Conservation (phyloP, 495 filamentous ascomycete species). For the Apodospora peruviana region DNA sequence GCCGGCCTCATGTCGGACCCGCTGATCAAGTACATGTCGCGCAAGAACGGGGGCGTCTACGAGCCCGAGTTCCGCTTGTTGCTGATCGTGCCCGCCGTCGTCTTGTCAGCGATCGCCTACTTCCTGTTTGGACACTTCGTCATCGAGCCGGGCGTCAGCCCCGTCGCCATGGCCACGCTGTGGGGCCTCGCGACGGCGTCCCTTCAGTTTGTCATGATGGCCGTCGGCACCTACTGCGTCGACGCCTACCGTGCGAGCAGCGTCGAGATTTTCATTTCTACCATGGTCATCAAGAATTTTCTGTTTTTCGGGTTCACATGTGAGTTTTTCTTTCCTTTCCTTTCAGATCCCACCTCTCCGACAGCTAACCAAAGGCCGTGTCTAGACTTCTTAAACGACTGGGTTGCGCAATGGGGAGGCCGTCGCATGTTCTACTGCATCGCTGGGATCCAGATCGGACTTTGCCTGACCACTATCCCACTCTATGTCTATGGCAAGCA, state of each 20-base stretch:
- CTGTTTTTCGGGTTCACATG: background rate
- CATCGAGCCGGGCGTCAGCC: background rate
- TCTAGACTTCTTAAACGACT: constrained; percentile 1
- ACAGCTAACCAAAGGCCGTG: too few species aligned
- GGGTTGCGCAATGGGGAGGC: background rate
- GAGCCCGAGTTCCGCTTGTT: background rate
- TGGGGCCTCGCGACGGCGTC: background rate
- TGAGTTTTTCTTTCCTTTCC: too few species aligned
- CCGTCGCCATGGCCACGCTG: background rate
- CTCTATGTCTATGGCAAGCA: background rate
- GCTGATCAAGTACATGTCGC: too few species aligned
- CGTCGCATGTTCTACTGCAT: background rate
- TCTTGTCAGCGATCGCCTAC: background rate
- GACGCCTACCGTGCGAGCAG: constrained; percentile 1
- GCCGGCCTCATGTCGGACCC: too few species aligned
- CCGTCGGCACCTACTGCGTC: constrained; percentile 1
- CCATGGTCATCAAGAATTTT: constrained; percentile 1
- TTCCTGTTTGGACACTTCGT: background rate
- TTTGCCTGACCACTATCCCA: background rate
- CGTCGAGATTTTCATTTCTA: background rate
- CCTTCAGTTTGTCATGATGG: constrained; percentile 1
- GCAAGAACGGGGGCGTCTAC: background rate
- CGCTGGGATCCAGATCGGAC: background rate
- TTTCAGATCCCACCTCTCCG: too few species aligned
- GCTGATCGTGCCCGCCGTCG: background rate